A percentile compares a stretch with the other conserved stretches of the same genome.
phyloP scores from a whole-genome alignment of 1,284 basidiomycete species.

The Marasmius fiardii region DNA sequence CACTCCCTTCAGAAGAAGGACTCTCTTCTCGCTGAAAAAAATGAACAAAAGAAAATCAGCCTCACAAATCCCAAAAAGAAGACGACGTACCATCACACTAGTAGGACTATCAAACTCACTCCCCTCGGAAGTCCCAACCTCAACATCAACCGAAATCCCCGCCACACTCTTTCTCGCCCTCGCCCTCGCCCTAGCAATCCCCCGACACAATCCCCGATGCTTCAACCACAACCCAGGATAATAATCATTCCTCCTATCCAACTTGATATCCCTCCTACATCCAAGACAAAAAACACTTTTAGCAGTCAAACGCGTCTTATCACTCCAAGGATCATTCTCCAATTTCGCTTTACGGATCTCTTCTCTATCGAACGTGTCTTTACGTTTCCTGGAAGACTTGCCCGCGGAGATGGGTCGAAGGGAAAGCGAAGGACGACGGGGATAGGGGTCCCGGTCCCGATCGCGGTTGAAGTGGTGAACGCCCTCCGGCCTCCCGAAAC shows the following conservation, averaged over 20 bases:
- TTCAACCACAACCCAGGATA: conserved; percentile 9
- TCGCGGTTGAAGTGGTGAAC: no score
- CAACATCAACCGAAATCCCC: no score
- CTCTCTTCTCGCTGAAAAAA: not conserved
- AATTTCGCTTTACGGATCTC: conserved; percentile 8
- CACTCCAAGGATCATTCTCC: conserved; percentile 7
- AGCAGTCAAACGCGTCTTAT: conserved; percentile 3
- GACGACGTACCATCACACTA: no score
- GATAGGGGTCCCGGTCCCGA: no score
- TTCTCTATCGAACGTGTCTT: conserved; percentile 3
- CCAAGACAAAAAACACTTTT: conserved; percentile 7
- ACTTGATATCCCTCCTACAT: conserved; percentile 4
- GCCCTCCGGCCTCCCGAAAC: not conserved
- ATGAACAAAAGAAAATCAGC: no score
- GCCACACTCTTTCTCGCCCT: not conserved
- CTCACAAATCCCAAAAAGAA: no score
- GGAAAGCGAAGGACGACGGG: no score
- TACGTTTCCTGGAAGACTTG: not conserved
- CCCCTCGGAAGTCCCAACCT: no score
- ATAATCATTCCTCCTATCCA: conserved; percentile 10
- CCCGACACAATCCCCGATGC: not conserved
- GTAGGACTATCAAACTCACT: no score
- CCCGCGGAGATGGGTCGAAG: no score
- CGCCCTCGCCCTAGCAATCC: not conserved
- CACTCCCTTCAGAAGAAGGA: no score